A percentile compares a stretch with the other conserved stretches of the same genome.
These are phyloP conservation scores for Hydrangea macrophylla DNA, from an alignment of 148 eudicot species.

Conservation along the genomic window DNA sequence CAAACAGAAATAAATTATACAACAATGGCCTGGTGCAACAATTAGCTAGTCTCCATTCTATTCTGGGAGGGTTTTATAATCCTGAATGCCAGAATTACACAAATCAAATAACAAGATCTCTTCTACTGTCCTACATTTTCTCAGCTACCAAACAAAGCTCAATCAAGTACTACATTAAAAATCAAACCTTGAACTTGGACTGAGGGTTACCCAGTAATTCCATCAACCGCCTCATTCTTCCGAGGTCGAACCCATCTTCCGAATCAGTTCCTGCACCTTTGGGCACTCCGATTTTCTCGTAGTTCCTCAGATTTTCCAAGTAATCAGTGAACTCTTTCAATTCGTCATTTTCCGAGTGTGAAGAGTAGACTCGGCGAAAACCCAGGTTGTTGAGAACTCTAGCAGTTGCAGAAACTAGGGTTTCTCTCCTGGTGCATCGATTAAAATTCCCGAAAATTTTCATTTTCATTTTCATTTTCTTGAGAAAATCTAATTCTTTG, in stretches of 20 bases:
- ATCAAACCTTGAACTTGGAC: conserved; percentile 70
- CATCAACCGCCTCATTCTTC: conserved; percentile 82
- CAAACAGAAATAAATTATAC: no score
- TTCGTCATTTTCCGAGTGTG: conserved; percentile 22
- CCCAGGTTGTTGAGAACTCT: not conserved
- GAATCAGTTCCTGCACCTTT: conserved; percentile 85
- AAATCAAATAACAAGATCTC: not conserved
- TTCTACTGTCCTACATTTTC: not conserved
- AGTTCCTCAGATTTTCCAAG: conserved; percentile 55
- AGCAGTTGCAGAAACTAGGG: not conserved
- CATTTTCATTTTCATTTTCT: not conserved
- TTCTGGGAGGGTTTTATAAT: not conserved
- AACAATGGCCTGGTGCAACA: no score
- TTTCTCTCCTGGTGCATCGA: conserved; percentile 1
- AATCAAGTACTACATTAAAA: not conserved
- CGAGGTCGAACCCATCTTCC: conserved; percentile 85
- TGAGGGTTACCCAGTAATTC: conserved; percentile 76
- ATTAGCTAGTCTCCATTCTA: no score
- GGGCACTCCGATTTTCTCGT: conserved; percentile 79
- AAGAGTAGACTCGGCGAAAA: conserved; percentile 3
- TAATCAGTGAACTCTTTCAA: conserved; percentile 30
- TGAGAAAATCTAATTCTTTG: not conserved
- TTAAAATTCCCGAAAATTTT: not conserved
- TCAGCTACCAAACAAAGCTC: conserved; percentile 5
- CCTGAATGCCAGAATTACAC: not conserved